phyloP scores from a whole-genome alignment of 352 stramenopile genomes.

The Pythium diclinum region DNA sequence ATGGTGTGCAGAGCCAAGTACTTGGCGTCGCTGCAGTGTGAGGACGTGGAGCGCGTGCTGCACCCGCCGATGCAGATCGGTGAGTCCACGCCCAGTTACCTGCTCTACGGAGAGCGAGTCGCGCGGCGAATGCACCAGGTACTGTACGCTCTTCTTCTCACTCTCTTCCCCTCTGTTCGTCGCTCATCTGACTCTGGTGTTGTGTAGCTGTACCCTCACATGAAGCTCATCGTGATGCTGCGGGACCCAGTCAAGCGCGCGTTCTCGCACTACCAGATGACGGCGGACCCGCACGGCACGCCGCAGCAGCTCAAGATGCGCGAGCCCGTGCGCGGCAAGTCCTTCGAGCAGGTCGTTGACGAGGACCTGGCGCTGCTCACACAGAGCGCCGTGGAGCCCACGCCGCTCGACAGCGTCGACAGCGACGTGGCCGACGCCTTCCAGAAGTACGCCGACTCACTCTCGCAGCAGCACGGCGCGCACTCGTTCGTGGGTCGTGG shows the following conservation, averaged over 20 bases:
- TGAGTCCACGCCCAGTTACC: constrained; percentile 82
- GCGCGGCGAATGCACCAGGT: constrained; percentile 41
- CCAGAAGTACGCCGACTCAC: constrained; percentile 40
- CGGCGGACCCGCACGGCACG: constrained; percentile 75
- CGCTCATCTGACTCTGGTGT: neutral
- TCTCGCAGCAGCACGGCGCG: constrained; percentile 48
- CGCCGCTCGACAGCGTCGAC: constrained; percentile 25
- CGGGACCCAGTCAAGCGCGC: constrained; percentile 91
- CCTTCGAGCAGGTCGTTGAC: constrained; percentile 85
- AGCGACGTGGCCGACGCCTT: constrained; percentile 30
- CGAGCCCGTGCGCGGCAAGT: constrained; percentile 68
- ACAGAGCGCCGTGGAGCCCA: constrained; percentile 17
- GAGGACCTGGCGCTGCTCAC: constrained; percentile 81
- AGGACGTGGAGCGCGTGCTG: constrained; percentile 24
- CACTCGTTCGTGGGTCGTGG: constrained; percentile 88
- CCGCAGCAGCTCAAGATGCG: constrained; percentile 77
- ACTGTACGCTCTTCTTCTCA: constrained; percentile 13
- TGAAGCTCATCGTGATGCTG: constrained; percentile 90
- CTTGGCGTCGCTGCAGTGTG: constrained; percentile 44
- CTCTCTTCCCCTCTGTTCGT: neutral
- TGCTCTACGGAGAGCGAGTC: constrained; percentile 58
- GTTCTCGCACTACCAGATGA: constrained; percentile 94
- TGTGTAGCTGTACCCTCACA: constrained; percentile 37
- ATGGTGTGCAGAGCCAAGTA: constrained; percentile 43
- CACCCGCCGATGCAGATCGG: constrained; percentile 80